A percentile compares a stretch with the other conserved stretches of the same genome.
These are phyloP conservation scores for Penicillium robsamsonii DNA, from an alignment of 495 filamentous ascomycete genomes.

Conservation along the genomic window DNA sequence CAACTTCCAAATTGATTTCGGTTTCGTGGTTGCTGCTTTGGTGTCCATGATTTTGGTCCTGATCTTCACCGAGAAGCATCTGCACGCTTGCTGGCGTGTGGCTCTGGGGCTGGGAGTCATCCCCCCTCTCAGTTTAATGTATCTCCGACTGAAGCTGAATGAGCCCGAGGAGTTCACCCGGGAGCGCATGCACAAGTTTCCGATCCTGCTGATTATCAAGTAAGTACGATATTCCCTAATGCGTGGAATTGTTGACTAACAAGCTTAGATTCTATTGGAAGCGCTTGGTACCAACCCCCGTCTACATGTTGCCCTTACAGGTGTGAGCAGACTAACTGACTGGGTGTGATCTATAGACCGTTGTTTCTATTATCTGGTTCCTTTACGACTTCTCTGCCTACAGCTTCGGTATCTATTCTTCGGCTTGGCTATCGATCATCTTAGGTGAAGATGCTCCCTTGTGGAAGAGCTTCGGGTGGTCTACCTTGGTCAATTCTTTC, in stretches of 20 bases:
- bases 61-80: slow-evolving; percentile 64
- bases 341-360: slow-evolving; percentile 51
- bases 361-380: slow-evolving; percentile 86
- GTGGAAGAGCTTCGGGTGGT: slow-evolving; percentile 80
- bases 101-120: slow-evolving; percentile 76
- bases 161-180: slow-evolving; percentile 81
- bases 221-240: slow-evolving; percentile 20
- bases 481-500: slow-evolving; percentile 78
- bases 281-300: slow-evolving; percentile 32
- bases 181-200: slow-evolving; percentile 54
- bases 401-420: slow-evolving; percentile 76
- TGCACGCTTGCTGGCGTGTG: slow-evolving; percentile 72
- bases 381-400: slow-evolving; percentile 86
- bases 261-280: slow-evolving; percentile 50
- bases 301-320: background rate
- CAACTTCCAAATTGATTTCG: slow-evolving; percentile 82
- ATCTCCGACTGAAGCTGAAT: slow-evolving; percentile 69
- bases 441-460: slow-evolving; percentile 54
- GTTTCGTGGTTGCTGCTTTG: slow-evolving; percentile 72
- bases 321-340: slow-evolving; percentile 44
- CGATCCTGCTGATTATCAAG: slow-evolving; percentile 50
- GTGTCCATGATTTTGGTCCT: slow-evolving; percentile 71
- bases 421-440: slow-evolving; percentile 66
- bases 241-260: slow-evolving; percentile 2
- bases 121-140: slow-evolving; percentile 72